Evolutionary conservation across 2,329 filamentous ascomycete genomes (phyloP), one percentile per base, ranked within the genome.

Genomic region (Chaetothyriales sp.): DNA sequence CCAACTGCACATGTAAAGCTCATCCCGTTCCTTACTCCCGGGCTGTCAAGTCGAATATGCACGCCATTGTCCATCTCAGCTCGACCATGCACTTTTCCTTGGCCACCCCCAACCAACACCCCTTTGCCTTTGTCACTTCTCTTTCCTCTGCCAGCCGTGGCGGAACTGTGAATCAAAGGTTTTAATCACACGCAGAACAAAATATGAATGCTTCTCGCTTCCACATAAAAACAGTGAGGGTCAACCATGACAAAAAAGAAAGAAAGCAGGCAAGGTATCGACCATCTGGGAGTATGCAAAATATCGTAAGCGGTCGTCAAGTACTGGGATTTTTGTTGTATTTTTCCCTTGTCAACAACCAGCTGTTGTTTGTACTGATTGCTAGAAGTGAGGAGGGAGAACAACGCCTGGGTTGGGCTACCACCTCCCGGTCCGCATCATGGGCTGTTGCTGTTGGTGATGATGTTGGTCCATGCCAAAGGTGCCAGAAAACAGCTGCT

Each of bases 401-500:
- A 15, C 10, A 36, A 39, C 12, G 10, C 10, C 8, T 15, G 32
- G 10, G 32, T 15, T 15, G 4, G 10, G 10, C 43, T 52, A 59
- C 55, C 55, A 57, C 22, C 53, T 57, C 10, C 57, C 57, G 5
- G 55, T 58, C n/a, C 57, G 54, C 36, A 59, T 52, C 44, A 42
- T 51, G 12, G 54, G 52, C 32, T 39, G 32, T 2, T 39, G 32
- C 10, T 39, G 32, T 15, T 39, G 32, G 10, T 39, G 32, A 49
- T 39, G 32, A 15, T 39, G 32, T 12, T 39, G 32, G 49, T 72
- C 73, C 53, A 71, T 63, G 25, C 75, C 76, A 58, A 78, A 80
- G 43, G 72, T 78, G 53, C 73, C 78, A 53, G 68, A 76, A 50
- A 78, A 64, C 43, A 79, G 65, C 59, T 79, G 76, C 46, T 78